A percentile compares a stretch with the other conserved stretches of the same genome.
These are phyloP conservation scores for Aspergillus cristatus DNA, from an alignment of 495 filamentous ascomycete species.

Conservation along the genomic window DNA sequence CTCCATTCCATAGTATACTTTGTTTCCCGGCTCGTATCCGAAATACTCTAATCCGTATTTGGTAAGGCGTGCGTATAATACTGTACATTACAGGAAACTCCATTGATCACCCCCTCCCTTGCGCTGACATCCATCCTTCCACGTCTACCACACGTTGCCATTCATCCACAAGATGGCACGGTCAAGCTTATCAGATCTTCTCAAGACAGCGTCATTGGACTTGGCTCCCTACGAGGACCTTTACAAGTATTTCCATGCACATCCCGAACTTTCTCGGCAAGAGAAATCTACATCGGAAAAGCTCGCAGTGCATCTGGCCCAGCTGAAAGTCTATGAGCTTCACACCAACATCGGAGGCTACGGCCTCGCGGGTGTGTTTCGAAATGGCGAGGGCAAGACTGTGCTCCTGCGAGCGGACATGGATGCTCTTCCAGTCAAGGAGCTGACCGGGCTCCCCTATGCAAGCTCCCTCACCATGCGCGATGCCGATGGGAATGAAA, in stretches of 20 bases:
- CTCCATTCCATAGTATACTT: too few species aligned
- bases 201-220: slow-evolving; percentile 12
- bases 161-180: slow-evolving; percentile 21
- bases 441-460: slow-evolving; percentile 41
- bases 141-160: too few species aligned
- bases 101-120: too few species aligned
- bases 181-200: slow-evolving; percentile 14
- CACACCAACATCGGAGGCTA: slow-evolving; percentile 40
- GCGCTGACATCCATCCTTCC: too few species aligned
- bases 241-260: slow-evolving; percentile 46
- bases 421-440: slow-evolving; percentile 44
- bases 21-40: too few species aligned
- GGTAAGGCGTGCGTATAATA: too few species aligned
- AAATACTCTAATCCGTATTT: too few species aligned
- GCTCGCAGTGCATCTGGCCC: slow-evolving; percentile 26
- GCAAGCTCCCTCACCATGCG: slow-evolving; percentile 33
- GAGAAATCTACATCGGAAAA: slow-evolving; percentile 39
- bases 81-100: too few species aligned
- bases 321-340: slow-evolving; percentile 25
- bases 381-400: slow-evolving; percentile 39
- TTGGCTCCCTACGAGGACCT: slow-evolving; percentile 39
- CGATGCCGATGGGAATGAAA: slow-evolving; percentile 32
- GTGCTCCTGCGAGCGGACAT: slow-evolving; percentile 47
- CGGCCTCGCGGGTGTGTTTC: slow-evolving; percentile 35
- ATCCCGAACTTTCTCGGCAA: slow-evolving; percentile 49